phyloP scores from a whole-genome alignment of 2,329 filamentous ascomycete genomes.

The Colletotrichum cuscutae region DNA sequence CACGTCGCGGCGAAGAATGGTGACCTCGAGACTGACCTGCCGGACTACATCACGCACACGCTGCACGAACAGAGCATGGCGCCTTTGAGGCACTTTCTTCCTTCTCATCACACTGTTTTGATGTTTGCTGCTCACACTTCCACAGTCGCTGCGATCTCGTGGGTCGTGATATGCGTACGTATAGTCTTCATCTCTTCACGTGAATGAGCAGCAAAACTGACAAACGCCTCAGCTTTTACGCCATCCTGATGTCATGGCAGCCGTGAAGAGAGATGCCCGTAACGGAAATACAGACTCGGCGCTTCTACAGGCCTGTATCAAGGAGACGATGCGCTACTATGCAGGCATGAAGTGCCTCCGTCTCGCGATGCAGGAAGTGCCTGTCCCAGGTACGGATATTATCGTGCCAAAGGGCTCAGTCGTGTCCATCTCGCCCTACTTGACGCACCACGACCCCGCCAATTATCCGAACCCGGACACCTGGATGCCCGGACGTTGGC shows the following conservation, averaged over 20 bases:
- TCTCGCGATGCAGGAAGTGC: slow-evolving; percentile 6
- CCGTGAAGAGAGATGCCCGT: slow-evolving; percentile 33
- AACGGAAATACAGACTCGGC: slow-evolving; percentile 11
- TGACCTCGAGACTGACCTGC: slow-evolving; percentile 8
- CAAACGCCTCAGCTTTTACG: slow-evolving; percentile 27
- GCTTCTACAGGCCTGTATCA: slow-evolving; percentile 37
- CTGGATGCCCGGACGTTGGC: slow-evolving; percentile 37
- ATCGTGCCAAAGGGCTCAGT: slow-evolving; percentile 28
- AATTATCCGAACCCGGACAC: slow-evolving; percentile 27
- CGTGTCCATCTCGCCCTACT: slow-evolving; percentile 32
- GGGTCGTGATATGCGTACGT: slow-evolving; percentile 36
- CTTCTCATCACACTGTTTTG: slow-evolving; percentile 33
- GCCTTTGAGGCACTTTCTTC: slow-evolving; percentile 24
- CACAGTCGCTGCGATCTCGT: slow-evolving; percentile 30
- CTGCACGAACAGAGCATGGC: slow-evolving; percentile 33
- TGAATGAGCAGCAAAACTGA: not conserved
- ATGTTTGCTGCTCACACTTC: slow-evolving; percentile 37
- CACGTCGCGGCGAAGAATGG: slow-evolving; percentile 16
- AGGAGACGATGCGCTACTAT: slow-evolving; percentile 36
- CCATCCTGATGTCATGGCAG: slow-evolving; percentile 32
- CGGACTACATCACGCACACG: slow-evolving; percentile 37
- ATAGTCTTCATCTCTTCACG: not conserved
- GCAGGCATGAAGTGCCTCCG: slow-evolving; percentile 24
- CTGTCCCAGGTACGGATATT: slow-evolving; percentile 13
- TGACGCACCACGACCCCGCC: slow-evolving; percentile 32